Evolutionary conservation across 257 asterid genomes (phyloP).

Genomic region (Solanum paucissectum): DNA sequence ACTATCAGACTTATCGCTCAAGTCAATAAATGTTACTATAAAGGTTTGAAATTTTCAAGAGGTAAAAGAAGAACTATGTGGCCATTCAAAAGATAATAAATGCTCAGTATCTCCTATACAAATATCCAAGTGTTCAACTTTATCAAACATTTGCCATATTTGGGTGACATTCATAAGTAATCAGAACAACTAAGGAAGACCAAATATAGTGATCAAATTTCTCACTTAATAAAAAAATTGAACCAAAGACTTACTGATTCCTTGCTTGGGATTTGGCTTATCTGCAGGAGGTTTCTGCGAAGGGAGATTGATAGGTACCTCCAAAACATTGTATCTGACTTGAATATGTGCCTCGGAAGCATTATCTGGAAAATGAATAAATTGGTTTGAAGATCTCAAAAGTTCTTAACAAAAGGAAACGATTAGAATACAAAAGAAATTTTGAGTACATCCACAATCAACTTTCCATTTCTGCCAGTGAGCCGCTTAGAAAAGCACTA

Average conservation of each 20-base stretch:
- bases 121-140: background rate
- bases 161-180: background rate
- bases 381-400: background rate
- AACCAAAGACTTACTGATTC: constrained; percentile 54
- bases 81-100: background rate
- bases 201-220: background rate
- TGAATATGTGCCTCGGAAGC: constrained; percentile 48
- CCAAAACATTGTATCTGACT: constrained; percentile 80
- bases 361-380: constrained; percentile 34
- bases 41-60: background rate
- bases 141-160: background rate
- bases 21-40: background rate
- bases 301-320: constrained; percentile 76
- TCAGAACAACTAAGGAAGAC: background rate
- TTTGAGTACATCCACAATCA: background rate
- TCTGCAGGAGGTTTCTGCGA: constrained; percentile 84
- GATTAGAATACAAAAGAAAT: background rate
- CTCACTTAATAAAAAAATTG: background rate
- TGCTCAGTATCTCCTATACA: background rate
- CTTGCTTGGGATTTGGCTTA: constrained; percentile 97
- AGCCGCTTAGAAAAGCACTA: background rate
- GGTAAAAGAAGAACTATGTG: background rate
- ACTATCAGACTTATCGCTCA: background rate
- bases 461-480: background rate
- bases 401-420: background rate